Conservation (phyloP, 164 flowering plant genomes). For the Berberis thunbergii region DNA sequence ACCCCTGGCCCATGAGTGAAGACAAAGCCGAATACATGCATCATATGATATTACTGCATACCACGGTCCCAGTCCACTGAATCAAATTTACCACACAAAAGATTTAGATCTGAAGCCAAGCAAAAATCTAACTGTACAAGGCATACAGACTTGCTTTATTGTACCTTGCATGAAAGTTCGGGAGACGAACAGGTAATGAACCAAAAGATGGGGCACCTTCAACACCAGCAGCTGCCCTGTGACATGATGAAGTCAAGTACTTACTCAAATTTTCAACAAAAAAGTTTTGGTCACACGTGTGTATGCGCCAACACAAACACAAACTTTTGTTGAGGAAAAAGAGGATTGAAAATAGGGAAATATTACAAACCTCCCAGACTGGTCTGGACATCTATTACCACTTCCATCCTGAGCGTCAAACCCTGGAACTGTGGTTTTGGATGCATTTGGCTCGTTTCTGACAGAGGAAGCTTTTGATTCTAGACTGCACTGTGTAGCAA, state of each 20-base stretch:
- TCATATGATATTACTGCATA: slow-evolving; percentile 78
- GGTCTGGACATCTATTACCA: background rate
- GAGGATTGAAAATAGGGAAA: background rate
- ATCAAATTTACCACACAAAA: background rate
- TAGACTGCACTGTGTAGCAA: slow-evolving; percentile 4
- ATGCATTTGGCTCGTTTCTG: slow-evolving; percentile 8
- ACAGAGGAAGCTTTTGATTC: slow-evolving; percentile 13
- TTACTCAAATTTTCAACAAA: background rate
- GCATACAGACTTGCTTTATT: slow-evolving; percentile 4
- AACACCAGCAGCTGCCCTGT: slow-evolving; percentile 38
- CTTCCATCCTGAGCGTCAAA: slow-evolving; percentile 8
- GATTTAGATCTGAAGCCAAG: background rate
- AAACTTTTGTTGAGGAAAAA: background rate
- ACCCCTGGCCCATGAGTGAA: slow-evolving; percentile 88
- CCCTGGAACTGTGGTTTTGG: slow-evolving; percentile 11
- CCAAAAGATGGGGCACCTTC: slow-evolving; percentile 41
- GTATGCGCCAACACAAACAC: background rate
- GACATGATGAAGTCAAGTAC: background rate
- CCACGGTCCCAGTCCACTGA: slow-evolving; percentile 87
- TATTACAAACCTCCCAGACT: slow-evolving; percentile 32
- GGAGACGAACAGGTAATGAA: slow-evolving; percentile 55
- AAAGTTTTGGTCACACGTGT: background rate
- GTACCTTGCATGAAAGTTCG: slow-evolving; percentile 85
- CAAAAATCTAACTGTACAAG: background rate
- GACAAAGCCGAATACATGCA: slow-evolving; percentile 92